phyloP scores from a whole-genome alignment of 352 stramenopile genomes.

The Phytophthora ohioensis region DNA sequence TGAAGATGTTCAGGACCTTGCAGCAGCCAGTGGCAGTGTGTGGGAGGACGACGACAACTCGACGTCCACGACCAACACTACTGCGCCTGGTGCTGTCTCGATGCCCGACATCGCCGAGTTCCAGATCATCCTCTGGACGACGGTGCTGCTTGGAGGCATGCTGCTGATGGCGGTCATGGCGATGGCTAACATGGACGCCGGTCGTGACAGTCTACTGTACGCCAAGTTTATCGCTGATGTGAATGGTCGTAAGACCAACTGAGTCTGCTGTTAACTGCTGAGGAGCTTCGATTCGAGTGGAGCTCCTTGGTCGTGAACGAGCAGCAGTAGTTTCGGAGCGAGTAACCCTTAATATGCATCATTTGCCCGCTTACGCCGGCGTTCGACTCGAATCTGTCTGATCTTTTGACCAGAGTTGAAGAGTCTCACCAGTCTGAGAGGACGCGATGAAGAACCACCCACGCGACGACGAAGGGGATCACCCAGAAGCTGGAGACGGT shows the following conservation, averaged over 20 bases:
- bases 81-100: constrained; percentile 39
- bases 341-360: constrained; percentile 45
- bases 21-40: constrained; percentile 32
- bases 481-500: constrained; percentile 13
- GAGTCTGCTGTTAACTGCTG: constrained; percentile 26
- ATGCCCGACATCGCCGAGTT: constrained; percentile 78
- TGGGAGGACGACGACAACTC: constrained; percentile 34
- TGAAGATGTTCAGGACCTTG: constrained; percentile 27
- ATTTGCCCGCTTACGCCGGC: constrained; percentile 7
- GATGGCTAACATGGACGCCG: constrained; percentile 78
- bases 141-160: constrained; percentile 61
- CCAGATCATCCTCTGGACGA: constrained; percentile 88
- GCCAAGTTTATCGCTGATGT: constrained; percentile 84
- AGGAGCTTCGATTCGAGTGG: constrained; percentile 9
- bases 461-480: constrained; percentile 16
- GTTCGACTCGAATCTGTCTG: neutral
- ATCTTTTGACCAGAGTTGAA: constrained; percentile 13
- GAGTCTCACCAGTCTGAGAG: constrained; percentile 18
- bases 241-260: constrained; percentile 65
- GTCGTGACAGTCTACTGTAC: constrained; percentile 83
- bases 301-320: neutral
- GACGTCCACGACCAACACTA: constrained; percentile 36
- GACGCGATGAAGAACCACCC: constrained; percentile 38
- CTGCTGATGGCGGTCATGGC: constrained; percentile 61
- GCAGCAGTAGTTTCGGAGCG: constrained; percentile 32